These are phyloP conservation scores for Trichosporon sp. DNA, from an alignment of 1,284 basidiomycete species.

Conservation along the genomic window DNA sequence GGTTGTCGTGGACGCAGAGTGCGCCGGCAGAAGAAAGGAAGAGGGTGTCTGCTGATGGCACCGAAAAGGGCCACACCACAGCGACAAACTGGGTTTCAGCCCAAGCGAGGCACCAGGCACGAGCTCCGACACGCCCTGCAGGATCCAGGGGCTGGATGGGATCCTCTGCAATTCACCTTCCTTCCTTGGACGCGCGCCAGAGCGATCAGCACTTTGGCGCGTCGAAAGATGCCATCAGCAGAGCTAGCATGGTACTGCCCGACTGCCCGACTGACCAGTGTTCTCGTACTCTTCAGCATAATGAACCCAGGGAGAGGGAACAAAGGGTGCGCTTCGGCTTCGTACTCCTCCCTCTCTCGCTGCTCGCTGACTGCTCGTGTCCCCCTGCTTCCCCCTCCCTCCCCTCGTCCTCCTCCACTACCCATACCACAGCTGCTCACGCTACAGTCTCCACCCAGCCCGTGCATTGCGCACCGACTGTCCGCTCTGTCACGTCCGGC, in stretches of 20 bases:
- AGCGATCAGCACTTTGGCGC: no score
- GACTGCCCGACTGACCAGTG: no score
- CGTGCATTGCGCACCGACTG: neutral
- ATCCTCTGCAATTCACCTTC: constrained; percentile 3
- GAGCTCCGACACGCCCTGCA: neutral
- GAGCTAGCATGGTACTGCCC: no score
- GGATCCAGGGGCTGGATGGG: neutral
- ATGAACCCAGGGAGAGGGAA: neutral
- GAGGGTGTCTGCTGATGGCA: neutral
- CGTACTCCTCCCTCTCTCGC: neutral
- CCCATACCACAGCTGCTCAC: neutral
- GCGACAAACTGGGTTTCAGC: neutral
- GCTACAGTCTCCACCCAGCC: neutral
- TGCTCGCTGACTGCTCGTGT: no score
- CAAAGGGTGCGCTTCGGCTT: neutral
- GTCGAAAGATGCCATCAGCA: no score
- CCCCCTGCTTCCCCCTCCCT: no score
- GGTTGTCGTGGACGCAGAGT: no score
- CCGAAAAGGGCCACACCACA: no score
- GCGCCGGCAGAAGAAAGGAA: no score
- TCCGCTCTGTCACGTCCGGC: neutral
- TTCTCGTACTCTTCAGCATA: no score
- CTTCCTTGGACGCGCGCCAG: no score
- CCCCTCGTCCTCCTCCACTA: no score
- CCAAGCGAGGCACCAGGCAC: neutral